These are phyloP conservation scores for Talaromyces sp. DNA, from an alignment of 2,329 filamentous ascomycete genomes.

Conservation along the genomic window DNA sequence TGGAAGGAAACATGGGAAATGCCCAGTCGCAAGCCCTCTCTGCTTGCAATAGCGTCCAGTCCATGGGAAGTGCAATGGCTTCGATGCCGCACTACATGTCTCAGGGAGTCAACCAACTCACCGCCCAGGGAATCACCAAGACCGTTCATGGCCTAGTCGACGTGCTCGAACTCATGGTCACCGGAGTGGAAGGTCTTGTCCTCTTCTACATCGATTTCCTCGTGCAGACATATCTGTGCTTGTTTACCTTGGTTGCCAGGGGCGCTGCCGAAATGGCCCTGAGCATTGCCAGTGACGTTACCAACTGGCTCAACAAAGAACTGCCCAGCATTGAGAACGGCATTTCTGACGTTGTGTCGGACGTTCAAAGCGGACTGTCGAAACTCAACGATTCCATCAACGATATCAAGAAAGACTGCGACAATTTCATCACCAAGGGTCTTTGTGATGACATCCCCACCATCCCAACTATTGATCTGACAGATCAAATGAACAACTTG, in stretches of 20 bases:
- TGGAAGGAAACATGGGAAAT: slow-evolving; percentile 68
- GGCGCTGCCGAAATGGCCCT: slow-evolving; percentile 70
- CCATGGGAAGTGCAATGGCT: slow-evolving; percentile 88
- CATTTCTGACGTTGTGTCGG: slow-evolving; percentile 30
- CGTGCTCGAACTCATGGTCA: slow-evolving; percentile 72
- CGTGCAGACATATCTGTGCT: slow-evolving; percentile 82
- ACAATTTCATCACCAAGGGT: slow-evolving; percentile 30
- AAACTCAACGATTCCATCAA: slow-evolving; percentile 49
- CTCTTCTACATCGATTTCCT: slow-evolving; percentile 90
- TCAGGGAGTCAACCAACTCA: slow-evolving; percentile 78
- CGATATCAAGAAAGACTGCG: slow-evolving; percentile 54
- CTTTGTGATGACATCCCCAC: slow-evolving; percentile 30
- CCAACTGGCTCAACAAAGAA: slow-evolving; percentile 55
- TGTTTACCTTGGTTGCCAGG: slow-evolving; percentile 77
- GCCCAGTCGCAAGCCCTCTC: slow-evolving; percentile 78
- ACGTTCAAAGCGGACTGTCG: slow-evolving; percentile 46
- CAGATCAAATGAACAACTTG: slow-evolving; percentile 59
- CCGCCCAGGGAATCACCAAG: slow-evolving; percentile 72
- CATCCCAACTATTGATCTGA: slow-evolving; percentile 60
- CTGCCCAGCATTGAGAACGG: slow-evolving; percentile 42
- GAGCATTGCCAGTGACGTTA: slow-evolving; percentile 55
- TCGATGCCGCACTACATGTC: slow-evolving; percentile 97
- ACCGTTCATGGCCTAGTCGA: slow-evolving; percentile 74
- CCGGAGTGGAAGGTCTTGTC: slow-evolving; percentile 78
- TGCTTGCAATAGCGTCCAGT: slow-evolving; percentile 88